phyloP scores from a whole-genome alignment of 805 yeast genomes.

The Saccharomyces eubayanus region DNA sequence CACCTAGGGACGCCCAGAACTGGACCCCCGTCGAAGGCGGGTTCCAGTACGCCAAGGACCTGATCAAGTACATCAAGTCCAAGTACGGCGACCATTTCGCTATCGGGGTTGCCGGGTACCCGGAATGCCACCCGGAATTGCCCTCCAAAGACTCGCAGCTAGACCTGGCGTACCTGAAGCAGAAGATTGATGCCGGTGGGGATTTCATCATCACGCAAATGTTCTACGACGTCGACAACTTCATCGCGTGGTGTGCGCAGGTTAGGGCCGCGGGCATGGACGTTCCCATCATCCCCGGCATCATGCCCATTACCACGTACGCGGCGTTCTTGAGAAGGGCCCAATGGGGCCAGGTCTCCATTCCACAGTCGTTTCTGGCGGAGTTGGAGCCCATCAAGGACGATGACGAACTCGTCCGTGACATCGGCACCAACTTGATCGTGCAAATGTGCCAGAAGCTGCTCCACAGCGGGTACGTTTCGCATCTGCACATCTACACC shows the following conservation, averaged over 20 bases:
- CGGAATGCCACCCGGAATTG: slow-evolving; percentile 96
- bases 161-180: slow-evolving; percentile 54
- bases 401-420: slow-evolving; percentile 82
- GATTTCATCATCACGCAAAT: slow-evolving; percentile 90
- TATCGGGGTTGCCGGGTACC: slow-evolving; percentile 95
- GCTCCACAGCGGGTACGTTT: slow-evolving; percentile 60
- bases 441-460: slow-evolving; percentile 74
- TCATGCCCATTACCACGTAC: slow-evolving; percentile 97
- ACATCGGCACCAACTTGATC: slow-evolving; percentile 72
- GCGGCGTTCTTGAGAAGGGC: slow-evolving; percentile 90
- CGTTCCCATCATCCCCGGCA: slow-evolving; percentile 92
- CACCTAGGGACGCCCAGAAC: slow-evolving; percentile 50
- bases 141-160: slow-evolving; percentile 41
- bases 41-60: slow-evolving; percentile 80
- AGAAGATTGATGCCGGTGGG: slow-evolving; percentile 91
- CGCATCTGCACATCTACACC: slow-evolving; percentile 90
- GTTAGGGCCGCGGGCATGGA: slow-evolving; percentile 65
- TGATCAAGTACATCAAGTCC: slow-evolving; percentile 63
- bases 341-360: slow-evolving; percentile 78
- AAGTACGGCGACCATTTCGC: slow-evolving; percentile 83
- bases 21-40: slow-evolving; percentile 55
- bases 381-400: slow-evolving; percentile 75
- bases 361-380: slow-evolving; percentile 67
- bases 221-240: slow-evolving; percentile 89
- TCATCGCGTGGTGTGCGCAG: slow-evolving; percentile 69